Base-by-base conservation (phyloP, 306 rosid genomes). In the Astragalus membranaceus region DNA sequence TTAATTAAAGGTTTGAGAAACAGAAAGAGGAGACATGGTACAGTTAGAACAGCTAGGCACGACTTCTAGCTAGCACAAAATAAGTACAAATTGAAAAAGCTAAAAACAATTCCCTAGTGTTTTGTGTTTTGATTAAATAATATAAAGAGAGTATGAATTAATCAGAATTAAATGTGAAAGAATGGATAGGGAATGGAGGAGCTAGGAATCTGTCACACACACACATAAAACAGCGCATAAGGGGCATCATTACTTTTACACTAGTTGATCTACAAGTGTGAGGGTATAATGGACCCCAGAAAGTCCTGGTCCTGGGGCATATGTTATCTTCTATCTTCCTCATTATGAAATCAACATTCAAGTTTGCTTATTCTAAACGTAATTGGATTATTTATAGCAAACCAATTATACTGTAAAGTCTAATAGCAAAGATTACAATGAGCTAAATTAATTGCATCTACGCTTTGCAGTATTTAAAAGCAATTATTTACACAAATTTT, bases 211-310 rank as follows among this genome's bases (percentile, higher is more conserved):
- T 50, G 72, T 36, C 55, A 79, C 10, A 61, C 55, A 79, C 10
- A 61, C 2, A 59, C 67, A 68, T 76, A 32, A 29, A 61, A 39
- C 79, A 78, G 66, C 42, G 50, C 75, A 72, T 33, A 72, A 60
- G 79, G 63, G 65, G 49, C 54, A 75, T 66, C 76, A 60, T 75
- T 64, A 60, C 66, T 75, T 53, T 64, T 78, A 66, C 81, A 65
- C 46, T 64, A 0, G 68, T 52, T 73, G 79, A 54, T 58, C 75
- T 58, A 75, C 67, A 47, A 72, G 57, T 57, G 13, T 54, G 50
- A 51, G 62, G 36, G 51, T 75, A 46, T 70, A 53, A 74, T 81
- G 85, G 91, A 68, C 84, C 85, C 78, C 69, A 64, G 4, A 13
- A 68, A 58, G 9, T 13, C 29, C 29, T 75, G 58, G 49, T 72